Conservation (phyloP, 1,284 basidiomycete genomes). For the Papiliotrema flavescens region DNA sequence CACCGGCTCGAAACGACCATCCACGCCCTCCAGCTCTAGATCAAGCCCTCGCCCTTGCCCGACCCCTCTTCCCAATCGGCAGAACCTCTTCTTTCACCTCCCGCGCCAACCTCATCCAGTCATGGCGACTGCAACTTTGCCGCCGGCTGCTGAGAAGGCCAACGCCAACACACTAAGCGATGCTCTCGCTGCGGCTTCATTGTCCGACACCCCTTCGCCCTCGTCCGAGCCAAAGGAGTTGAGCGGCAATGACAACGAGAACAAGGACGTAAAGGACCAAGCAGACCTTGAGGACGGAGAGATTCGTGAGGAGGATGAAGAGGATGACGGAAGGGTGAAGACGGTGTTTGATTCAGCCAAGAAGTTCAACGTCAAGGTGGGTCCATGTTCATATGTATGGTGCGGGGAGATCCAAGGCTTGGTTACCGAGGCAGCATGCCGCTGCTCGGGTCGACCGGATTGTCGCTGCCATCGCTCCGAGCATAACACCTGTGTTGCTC, state of each 20-base stretch:
- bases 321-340: slow-evolving; percentile 53
- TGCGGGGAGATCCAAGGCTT: too few relatives aligned
- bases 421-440: too few relatives aligned
- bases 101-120: not conserved
- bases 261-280: slow-evolving; percentile 13
- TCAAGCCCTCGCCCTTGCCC: too few relatives aligned
- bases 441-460: too few relatives aligned
- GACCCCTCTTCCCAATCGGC: too few relatives aligned
- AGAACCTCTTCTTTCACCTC: too few relatives aligned
- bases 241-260: slow-evolving; percentile 8
- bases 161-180: slow-evolving; percentile 33
- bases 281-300: slow-evolving; percentile 38
- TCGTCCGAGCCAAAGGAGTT: slow-evolving; percentile 24
- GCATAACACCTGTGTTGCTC: not conserved
- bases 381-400: too few relatives aligned
- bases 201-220: slow-evolving; percentile 20
- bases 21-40: too few relatives aligned
- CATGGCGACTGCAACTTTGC: slow-evolving; percentile 22
- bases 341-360: slow-evolving; percentile 87
- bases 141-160: slow-evolving; percentile 25
- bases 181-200: slow-evolving; percentile 35
- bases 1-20: too few relatives aligned
- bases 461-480: too few relatives aligned
- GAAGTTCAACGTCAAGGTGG: slow-evolving; percentile 87
- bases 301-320: slow-evolving; percentile 32